Evolutionary conservation across 768 basidiomycete species (phyloP).

Genomic region (Ephemerocybe angulata): DNA sequence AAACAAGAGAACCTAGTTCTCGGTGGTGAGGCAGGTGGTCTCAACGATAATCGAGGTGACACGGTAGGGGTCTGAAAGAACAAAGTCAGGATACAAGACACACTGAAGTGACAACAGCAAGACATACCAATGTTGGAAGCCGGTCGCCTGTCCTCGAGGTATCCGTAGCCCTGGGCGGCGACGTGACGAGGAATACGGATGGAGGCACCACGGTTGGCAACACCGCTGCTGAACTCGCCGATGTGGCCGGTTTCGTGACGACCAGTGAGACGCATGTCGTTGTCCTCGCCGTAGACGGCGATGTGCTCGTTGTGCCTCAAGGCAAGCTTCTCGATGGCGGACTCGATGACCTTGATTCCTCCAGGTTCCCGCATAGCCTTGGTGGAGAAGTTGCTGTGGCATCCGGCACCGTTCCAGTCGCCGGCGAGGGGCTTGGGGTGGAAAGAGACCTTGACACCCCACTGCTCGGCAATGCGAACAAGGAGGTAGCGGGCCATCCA

Average conservation of each 20-base stretch:
- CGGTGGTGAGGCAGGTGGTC: conserved; percentile 62
- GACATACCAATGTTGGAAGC: conserved; percentile 95
- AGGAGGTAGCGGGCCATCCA: conserved; percentile 99
- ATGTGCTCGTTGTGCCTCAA: conserved; percentile 94
- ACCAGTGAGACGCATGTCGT: conserved; percentile 93
- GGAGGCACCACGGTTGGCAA: conserved; percentile 96
- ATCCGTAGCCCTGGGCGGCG: conserved; percentile 87
- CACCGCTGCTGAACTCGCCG: conserved; percentile 84
- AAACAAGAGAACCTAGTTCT: conserved; percentile 41
- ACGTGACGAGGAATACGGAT: conserved; percentile 96
- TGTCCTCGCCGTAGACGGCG: conserved; percentile 96
- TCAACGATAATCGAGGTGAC: conserved; percentile 88
- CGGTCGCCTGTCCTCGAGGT: conserved; percentile 94
- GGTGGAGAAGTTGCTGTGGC: conserved; percentile 98
- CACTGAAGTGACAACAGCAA: neutral
- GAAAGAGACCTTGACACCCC: conserved; percentile 97
- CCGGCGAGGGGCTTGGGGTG: conserved; percentile 97
- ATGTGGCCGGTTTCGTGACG: conserved; percentile 98
- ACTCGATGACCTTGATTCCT: conserved; percentile 89
- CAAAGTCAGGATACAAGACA: conserved; percentile 8
- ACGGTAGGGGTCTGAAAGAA: conserved; percentile 79
- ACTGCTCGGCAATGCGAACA: conserved; percentile 94
- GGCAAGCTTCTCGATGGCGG: conserved; percentile 88
- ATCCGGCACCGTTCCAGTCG: conserved; percentile 99
- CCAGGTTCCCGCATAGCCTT: conserved; percentile 90